Evolutionary conservation across 805 yeast genomes (phyloP).

Genomic region (Pichia thaimueangensis): DNA sequence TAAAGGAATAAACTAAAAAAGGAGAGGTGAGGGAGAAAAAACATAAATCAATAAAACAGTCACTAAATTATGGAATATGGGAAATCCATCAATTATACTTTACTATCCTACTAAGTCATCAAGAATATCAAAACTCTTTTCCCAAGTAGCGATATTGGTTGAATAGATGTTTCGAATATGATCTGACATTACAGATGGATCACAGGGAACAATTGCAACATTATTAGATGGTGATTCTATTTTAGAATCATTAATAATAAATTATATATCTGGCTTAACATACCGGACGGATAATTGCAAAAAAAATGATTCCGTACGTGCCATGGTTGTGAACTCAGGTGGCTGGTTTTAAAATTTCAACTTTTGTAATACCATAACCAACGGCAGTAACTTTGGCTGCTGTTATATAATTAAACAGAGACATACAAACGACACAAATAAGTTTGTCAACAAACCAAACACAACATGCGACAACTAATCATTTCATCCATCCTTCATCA

Average conservation of each 20-base stretch:
- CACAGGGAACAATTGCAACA: constrained; percentile 40
- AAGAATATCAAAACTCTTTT: constrained; percentile 55
- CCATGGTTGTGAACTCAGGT: constrained; percentile 49
- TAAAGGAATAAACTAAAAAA: too few relatives aligned
- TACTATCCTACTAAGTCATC: too few relatives aligned
- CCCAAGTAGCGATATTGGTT: constrained; percentile 32
- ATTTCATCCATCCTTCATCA: constrained; percentile 30
- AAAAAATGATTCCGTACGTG: constrained; percentile 49
- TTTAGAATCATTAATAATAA: constrained; percentile 31
- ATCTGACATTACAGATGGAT: constrained; percentile 44
- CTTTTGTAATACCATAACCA: constrained; percentile 33
- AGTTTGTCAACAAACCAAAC: constrained; percentile 50
- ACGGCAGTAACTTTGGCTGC: constrained; percentile 20
- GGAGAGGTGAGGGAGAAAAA: too few relatives aligned
- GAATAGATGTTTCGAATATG: constrained; percentile 44
- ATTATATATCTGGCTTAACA: constrained; percentile 35
- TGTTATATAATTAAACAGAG: constrained; percentile 19
- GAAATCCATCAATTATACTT: too few relatives aligned
- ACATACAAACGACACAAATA: constrained; percentile 32
- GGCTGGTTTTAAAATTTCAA: constrained; percentile 44
- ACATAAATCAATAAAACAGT: too few relatives aligned
- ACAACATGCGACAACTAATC: constrained; percentile 33
- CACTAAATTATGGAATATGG: too few relatives aligned
- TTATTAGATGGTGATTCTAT: constrained; percentile 31
- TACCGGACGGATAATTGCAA: constrained; percentile 39